Percentiles rank a stretch among this genome's conserved stretches.
Conservation (phyloP, 1,284 basidiomycete species). For the Mycosarcoma mackinlayi region DNA sequence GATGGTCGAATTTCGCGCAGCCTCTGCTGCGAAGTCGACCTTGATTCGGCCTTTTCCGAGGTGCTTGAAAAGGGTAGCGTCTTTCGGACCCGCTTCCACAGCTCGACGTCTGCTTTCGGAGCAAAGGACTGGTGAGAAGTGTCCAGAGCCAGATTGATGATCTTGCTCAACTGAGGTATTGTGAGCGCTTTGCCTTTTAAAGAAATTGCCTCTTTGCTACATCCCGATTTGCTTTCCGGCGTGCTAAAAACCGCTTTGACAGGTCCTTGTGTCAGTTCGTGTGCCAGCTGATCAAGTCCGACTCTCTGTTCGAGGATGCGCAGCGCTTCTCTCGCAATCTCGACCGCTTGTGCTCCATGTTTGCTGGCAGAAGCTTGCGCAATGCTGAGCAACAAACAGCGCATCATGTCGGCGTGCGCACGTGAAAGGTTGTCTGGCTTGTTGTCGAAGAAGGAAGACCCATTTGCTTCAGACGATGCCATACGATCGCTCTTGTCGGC, state of each 20-base stretch:
- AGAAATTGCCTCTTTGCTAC: slow-evolving; percentile 19
- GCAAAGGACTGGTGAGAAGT: slow-evolving; percentile 30
- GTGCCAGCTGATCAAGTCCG: slow-evolving; percentile 14
- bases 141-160: slow-evolving; percentile 20
- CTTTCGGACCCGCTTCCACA: slow-evolving; percentile 31
- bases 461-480: no score
- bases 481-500: no score
- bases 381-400: slow-evolving; percentile 13
- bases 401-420: slow-evolving; percentile 14
- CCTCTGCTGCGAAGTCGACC: background rate
- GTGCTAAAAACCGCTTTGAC: background rate
- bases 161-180: slow-evolving; percentile 1
- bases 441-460: background rate
- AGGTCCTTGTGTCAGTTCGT: background rate
- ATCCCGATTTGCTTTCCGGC: slow-evolving; percentile 3
- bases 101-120: slow-evolving; percentile 28
- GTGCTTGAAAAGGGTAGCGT: slow-evolving; percentile 9
- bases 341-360: background rate
- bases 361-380: slow-evolving; percentile 9
- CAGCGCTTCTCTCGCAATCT: slow-evolving; percentile 35
- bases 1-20: background rate
- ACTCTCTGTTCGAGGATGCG: slow-evolving; percentile 13
- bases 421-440: slow-evolving; percentile 3
- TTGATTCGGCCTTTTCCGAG: background rate
- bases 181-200: slow-evolving; percentile 8